These are phyloP conservation scores for Rosa chinensis DNA, from an alignment of 306 rosid genomes.

Conservation along the genomic window DNA sequence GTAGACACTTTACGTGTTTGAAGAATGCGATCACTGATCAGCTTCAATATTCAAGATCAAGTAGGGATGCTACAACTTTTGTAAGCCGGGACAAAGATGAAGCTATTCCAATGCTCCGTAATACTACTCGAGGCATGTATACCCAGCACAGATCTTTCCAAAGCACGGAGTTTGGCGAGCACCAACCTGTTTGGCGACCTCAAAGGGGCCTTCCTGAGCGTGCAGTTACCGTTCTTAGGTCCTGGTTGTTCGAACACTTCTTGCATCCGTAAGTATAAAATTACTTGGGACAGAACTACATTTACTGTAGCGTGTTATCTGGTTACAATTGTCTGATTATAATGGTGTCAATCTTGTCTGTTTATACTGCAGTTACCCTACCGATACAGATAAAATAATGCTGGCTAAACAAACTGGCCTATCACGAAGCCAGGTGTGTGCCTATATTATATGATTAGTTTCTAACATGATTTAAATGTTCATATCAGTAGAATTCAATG, in stretches of 20 bases:
- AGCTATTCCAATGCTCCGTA: constrained; percentile 33
- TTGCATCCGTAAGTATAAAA: constrained; percentile 74
- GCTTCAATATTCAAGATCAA: constrained; percentile 47
- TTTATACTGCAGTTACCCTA: constrained; percentile 62
- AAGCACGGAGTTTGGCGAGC: constrained; percentile 52
- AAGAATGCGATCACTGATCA: constrained; percentile 74
- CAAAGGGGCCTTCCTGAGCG: constrained; percentile 93
- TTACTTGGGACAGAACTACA: neutral
- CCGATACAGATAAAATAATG: constrained; percentile 80
- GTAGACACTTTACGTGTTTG: constrained; percentile 69
- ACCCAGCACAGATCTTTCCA: constrained; percentile 42
- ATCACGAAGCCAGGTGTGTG: constrained; percentile 79
- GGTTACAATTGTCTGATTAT: neutral
- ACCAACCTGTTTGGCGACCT: constrained; percentile 87
- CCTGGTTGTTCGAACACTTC: constrained; percentile 90
- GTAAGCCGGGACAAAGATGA: constrained; percentile 42
- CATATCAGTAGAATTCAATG: neutral
- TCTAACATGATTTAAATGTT: neutral
- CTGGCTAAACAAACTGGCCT: constrained; percentile 93
- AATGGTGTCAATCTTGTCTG: neutral
- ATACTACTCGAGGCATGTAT: constrained; percentile 36
- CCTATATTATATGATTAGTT: neutral
- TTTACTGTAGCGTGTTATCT: neutral
- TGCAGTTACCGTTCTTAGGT: constrained; percentile 73
- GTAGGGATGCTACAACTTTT: constrained; percentile 32